Conservation (phyloP, 257 asterid genomes). For the Nyctanthes arbortristis region DNA sequence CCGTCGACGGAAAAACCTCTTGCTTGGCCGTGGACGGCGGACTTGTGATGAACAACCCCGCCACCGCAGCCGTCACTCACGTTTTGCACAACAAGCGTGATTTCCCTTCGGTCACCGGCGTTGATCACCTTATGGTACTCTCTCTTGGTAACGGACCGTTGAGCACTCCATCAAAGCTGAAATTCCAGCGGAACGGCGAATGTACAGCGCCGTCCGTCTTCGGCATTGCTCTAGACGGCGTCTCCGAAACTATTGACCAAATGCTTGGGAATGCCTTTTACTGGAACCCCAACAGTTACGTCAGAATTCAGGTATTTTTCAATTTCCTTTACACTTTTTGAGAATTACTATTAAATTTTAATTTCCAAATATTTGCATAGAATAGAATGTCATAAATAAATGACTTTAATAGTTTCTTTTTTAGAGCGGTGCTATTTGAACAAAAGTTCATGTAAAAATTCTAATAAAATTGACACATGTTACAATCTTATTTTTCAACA, state of each 20-base stretch:
- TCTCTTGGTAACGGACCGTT: constrained; percentile 78
- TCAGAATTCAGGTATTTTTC: constrained; percentile 79
- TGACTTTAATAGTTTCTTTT: too few relatives aligned
- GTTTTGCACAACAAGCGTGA: constrained; percentile 91
- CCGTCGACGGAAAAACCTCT: constrained; percentile 74
- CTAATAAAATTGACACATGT: too few relatives aligned
- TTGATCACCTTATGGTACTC: constrained; percentile 78
- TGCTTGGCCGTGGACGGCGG: constrained; percentile 95
- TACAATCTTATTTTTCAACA: too few relatives aligned
- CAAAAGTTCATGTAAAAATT: too few relatives aligned
- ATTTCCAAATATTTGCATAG: too few relatives aligned
- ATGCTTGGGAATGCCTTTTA: constrained; percentile 88
- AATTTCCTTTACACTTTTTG: background rate
- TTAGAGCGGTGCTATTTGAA: too few relatives aligned
- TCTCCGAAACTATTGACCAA: constrained; percentile 90
- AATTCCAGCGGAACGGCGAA: constrained; percentile 49
- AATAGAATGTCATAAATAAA: background rate
- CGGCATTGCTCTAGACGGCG: constrained; percentile 84
- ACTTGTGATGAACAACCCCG: constrained; percentile 91
- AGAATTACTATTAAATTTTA: background rate
- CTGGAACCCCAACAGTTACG: constrained; percentile 80
- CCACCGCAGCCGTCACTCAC: constrained; percentile 97
- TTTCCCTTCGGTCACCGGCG: constrained; percentile 78
- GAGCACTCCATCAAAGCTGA: constrained; percentile 38
- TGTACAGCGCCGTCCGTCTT: constrained; percentile 60